Percentiles rank a stretch among this genome's conserved stretches.
phyloP scores from a whole-genome alignment of 768 basidiomycete genomes.

The Heimioporus sp. region DNA sequence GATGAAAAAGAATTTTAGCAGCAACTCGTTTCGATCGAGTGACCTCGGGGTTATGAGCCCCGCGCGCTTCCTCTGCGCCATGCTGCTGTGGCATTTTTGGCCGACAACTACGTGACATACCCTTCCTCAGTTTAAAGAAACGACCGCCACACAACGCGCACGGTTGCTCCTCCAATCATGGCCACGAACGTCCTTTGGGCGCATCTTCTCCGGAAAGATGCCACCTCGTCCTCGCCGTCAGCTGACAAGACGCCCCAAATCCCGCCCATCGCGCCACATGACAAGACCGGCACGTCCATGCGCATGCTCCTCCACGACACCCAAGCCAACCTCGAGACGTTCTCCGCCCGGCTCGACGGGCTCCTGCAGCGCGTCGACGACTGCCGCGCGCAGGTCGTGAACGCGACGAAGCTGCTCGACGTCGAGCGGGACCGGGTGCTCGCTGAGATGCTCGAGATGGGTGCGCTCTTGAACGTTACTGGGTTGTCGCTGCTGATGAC shows the following conservation, averaged over 20 bases:
- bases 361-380: conserved; percentile 51
- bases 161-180: conserved; percentile 3
- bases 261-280: conserved; percentile 48
- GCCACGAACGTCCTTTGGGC: conserved; percentile 44
- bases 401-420: conserved; percentile 56
- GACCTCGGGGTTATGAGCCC: conserved; percentile 50
- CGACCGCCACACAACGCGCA: too few relatives aligned
- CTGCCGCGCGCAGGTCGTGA: conserved; percentile 50
- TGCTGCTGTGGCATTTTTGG: too few relatives aligned
- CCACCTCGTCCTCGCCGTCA: neutral
- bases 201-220: conserved; percentile 50
- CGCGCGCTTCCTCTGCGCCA: conserved; percentile 46
- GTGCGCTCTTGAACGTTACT: neutral
- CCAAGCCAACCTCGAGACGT: conserved; percentile 66
- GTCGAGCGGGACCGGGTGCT: conserved; percentile 55
- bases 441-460: conserved; percentile 41
- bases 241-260: conserved; percentile 19
- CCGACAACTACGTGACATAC: too few relatives aligned
- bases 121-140: too few relatives aligned
- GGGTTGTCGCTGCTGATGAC: conserved; percentile 9
- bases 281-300: conserved; percentile 68
- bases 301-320: conserved; percentile 74
- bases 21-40: conserved; percentile 47
- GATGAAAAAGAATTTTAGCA: too few relatives aligned
- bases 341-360: conserved; percentile 54